Evolutionary conservation across 495 filamentous ascomycete genomes (phyloP).

Genomic region (Ascobolus immersus): DNA sequence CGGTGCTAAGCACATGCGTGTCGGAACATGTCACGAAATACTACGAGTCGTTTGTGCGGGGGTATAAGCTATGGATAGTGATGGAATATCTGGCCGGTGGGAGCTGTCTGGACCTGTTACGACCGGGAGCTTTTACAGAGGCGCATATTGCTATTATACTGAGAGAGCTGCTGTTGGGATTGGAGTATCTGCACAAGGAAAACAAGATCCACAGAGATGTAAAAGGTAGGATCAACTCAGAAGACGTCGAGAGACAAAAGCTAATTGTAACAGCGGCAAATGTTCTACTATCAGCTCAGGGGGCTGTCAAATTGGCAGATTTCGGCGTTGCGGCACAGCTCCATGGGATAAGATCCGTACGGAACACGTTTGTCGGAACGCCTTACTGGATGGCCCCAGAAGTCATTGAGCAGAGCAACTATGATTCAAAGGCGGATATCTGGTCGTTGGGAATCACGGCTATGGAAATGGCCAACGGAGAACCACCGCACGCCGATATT

Average conservation of each 20-base stretch:
- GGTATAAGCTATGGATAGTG: constrained; percentile 79
- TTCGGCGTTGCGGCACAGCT: constrained; percentile 93
- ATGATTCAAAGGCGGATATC: constrained; percentile 96
- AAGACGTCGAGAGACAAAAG: constrained; percentile 4
- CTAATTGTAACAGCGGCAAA: constrained; percentile 47
- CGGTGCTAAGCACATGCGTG: constrained; percentile 78
- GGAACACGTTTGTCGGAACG: constrained; percentile 95
- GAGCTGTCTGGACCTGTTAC: constrained; percentile 15
- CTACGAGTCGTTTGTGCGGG: constrained; percentile 83
- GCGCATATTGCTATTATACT: constrained; percentile 88
- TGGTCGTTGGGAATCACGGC: constrained; percentile 98
- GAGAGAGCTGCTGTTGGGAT: constrained; percentile 60
- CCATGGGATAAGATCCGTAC: constrained; percentile 98
- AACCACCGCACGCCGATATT: constrained; percentile 87
- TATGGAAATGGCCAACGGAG: constrained; percentile 72
- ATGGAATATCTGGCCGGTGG: constrained; percentile 17
- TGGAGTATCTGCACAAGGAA: constrained; percentile 83
- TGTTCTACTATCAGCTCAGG: constrained; percentile 59
- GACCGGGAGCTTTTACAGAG: constrained; percentile 66
- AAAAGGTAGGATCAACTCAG: constrained; percentile 37
- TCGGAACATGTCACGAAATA: constrained; percentile 93
- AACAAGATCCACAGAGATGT: constrained; percentile 93
- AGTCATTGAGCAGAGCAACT: constrained; percentile 93
- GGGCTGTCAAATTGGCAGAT: constrained; percentile 90
- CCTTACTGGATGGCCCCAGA: constrained; percentile 99